Conservation (phyloP, 208 protist genomes). For the Naegleria fowleri region DNA sequence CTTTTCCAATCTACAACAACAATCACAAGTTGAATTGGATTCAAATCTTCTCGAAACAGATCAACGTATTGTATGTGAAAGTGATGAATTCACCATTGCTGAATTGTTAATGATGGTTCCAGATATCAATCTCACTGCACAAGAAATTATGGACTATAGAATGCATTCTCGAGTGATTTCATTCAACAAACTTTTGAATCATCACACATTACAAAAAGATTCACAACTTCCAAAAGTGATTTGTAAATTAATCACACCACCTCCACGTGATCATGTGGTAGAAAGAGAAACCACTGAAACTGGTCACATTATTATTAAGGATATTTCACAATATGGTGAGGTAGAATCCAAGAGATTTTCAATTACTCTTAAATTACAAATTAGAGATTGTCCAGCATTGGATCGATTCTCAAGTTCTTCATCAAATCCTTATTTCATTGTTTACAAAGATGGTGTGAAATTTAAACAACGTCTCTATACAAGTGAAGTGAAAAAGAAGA, state of each 20-base stretch:
- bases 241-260: neutral
- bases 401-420: neutral
- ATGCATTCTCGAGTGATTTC: neutral
- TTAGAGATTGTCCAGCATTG: neutral
- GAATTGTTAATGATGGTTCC: neutral
- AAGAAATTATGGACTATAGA: neutral
- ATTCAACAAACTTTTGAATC: neutral
- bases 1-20: neutral
- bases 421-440: neutral
- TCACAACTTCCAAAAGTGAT: neutral
- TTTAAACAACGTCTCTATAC: constrained; percentile 14
- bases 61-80: neutral
- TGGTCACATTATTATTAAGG: neutral
- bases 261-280: neutral
- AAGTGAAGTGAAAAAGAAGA: neutral
- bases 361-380: neutral
- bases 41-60: neutral
- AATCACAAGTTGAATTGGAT: neutral
- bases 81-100: neutral
- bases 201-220: neutral
- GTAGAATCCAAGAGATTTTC: neutral
- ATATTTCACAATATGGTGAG: constrained; percentile 5
- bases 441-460: neutral
- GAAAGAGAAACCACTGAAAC: neutral
- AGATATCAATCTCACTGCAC: neutral